Conservation (phyloP, 1,284 basidiomycete species). For the Sutorius eximius region DNA sequence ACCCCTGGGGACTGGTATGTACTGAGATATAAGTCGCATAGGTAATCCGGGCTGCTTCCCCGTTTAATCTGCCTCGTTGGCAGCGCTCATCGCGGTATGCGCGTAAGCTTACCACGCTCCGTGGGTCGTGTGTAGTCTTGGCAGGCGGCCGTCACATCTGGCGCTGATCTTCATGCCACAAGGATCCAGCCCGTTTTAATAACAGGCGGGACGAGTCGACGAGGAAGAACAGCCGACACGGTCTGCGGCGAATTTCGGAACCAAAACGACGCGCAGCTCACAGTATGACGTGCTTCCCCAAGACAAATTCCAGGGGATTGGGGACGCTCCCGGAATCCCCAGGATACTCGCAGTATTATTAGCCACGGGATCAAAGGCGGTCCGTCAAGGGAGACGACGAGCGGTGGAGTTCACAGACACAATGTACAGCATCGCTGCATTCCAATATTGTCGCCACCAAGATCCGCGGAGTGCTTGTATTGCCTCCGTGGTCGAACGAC, state of each 20-base stretch:
- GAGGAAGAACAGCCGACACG: neutral
- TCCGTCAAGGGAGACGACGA: conserved; percentile 1
- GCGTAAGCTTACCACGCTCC: conserved; percentile 14
- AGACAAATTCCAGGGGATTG: neutral
- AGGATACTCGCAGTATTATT: conserved; percentile 5
- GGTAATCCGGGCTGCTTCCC: conserved; percentile 7
- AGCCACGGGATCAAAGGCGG: conserved; percentile 13
- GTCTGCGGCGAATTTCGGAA: conserved; percentile 19
- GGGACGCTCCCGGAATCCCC: neutral
- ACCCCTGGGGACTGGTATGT: neutral
- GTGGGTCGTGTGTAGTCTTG: neutral
- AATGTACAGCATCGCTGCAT: conserved; percentile 13
- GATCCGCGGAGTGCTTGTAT: conserved; percentile 26
- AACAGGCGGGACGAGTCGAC: conserved; percentile 1
- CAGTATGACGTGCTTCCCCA: neutral
- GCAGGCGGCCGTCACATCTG: conserved; percentile 8
- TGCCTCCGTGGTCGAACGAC: conserved; percentile 13
- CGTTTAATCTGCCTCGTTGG: conserved; percentile 5
- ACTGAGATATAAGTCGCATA: neutral
- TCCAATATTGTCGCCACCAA: conserved; percentile 5
- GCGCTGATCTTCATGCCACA: conserved; percentile 22
- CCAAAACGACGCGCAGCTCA: neutral
- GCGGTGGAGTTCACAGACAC: conserved; percentile 6
- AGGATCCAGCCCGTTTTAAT: conserved; percentile 1
- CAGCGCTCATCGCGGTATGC: conserved; percentile 12